Conservation (phyloP, 108 stramenopile species). For the Ochromonas danica region DNA sequence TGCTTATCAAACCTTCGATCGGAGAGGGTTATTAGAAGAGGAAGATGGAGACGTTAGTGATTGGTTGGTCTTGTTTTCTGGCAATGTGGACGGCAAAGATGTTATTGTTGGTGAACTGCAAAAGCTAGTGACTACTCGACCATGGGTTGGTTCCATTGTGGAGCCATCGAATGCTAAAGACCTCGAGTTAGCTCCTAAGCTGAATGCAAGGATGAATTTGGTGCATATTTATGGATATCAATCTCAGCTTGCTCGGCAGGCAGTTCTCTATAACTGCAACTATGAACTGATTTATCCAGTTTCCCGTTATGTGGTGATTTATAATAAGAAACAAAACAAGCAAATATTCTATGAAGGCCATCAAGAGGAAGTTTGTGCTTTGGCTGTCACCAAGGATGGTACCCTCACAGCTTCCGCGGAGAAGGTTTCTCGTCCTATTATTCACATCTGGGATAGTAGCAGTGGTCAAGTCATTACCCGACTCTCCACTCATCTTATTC, state of each 20-base stretch:
- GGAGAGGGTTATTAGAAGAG: not conserved
- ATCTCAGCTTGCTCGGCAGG: too few relatives aligned
- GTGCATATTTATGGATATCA: too few relatives aligned
- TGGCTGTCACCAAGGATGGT: slow-evolving; percentile 41
- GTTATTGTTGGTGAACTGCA: slow-evolving; percentile 10
- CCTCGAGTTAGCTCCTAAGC: slow-evolving; percentile 14
- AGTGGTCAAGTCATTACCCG: slow-evolving; percentile 37
- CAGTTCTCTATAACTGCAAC: not conserved
- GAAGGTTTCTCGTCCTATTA: slow-evolving; percentile 29
- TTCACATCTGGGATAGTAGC: slow-evolving; percentile 44
- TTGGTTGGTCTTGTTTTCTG: slow-evolving; percentile 30
- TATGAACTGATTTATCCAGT: slow-evolving; percentile 3
- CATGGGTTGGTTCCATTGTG: slow-evolving; percentile 8
- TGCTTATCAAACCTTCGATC: slow-evolving; percentile 32
- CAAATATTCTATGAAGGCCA: slow-evolving; percentile 2
- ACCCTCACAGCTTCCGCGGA: slow-evolving; percentile 47
- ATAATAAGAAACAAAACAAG: slow-evolving; percentile 36
- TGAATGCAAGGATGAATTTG: too few relatives aligned
- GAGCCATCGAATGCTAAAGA: not conserved
- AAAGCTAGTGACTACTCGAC: slow-evolving; percentile 32
- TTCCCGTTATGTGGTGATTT: slow-evolving; percentile 33
- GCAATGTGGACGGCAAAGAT: not conserved
- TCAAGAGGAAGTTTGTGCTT: slow-evolving; percentile 42
- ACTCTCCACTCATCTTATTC: slow-evolving; percentile 40
- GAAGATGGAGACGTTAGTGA: slow-evolving; percentile 36